phyloP scores from a whole-genome alignment of 2,329 filamentous ascomycete genomes.

The Aspergillus floridensis region DNA sequence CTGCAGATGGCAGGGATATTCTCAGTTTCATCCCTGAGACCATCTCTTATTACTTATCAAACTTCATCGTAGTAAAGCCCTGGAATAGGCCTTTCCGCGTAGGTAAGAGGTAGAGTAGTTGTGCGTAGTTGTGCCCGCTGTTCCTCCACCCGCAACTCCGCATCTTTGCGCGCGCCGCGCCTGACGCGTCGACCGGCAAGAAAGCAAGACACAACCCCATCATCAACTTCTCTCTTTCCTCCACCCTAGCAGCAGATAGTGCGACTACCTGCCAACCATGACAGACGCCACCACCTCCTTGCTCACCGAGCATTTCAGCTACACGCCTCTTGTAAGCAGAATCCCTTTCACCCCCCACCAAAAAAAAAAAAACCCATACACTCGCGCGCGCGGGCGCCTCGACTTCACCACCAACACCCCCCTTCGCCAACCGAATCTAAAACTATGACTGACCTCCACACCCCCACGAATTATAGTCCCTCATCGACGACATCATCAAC shows the following conservation, averaged over 20 bases:
- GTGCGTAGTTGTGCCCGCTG: too few species aligned
- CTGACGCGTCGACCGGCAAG: conserved; percentile 17
- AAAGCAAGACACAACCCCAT: neutral
- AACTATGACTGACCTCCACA: conserved; percentile 15
- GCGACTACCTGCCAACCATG: conserved; percentile 25
- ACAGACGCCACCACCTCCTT: conserved; percentile 56
- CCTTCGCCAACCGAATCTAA: neutral
- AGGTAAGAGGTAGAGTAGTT: too few species aligned
- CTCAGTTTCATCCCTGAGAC: too few species aligned
- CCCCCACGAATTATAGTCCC: conserved; percentile 56
- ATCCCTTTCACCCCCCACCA: neutral
- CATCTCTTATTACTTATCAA: too few species aligned
- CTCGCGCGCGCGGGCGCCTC: neutral
- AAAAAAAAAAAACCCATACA: neutral
- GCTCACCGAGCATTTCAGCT: conserved; percentile 92
- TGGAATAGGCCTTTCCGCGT: too few species aligned
- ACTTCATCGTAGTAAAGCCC: too few species aligned
- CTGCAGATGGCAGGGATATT: too few species aligned
- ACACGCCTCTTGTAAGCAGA: conserved; percentile 77
- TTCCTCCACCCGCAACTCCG: neutral
- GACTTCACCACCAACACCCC: too few species aligned
- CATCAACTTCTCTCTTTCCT: neutral
- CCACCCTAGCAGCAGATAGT: conserved; percentile 5
- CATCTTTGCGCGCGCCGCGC: conserved; percentile 10
- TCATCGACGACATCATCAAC: conserved; percentile 98